Evolutionary conservation across 192 early-diverging fungal species (phyloP).

Genomic region (Phlyctochytrium arcticum): DNA sequence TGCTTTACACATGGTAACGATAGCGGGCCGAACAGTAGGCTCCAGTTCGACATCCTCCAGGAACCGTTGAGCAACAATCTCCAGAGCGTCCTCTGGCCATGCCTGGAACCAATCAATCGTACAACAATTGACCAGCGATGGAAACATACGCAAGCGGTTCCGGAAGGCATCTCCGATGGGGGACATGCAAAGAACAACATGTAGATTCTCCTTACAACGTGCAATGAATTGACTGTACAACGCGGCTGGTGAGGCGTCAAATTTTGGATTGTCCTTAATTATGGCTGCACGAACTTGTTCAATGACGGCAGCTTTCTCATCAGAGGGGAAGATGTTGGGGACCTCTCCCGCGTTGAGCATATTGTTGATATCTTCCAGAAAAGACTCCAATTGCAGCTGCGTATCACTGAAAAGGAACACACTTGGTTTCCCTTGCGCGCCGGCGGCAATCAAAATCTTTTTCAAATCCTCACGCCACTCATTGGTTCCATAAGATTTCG

Average conservation of each 20-base stretch:
- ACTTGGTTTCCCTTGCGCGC: conserved; percentile 46
- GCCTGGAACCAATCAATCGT: conserved; percentile 65
- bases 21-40: conserved; percentile 35
- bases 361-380: conserved; percentile 62
- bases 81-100: conserved; percentile 59
- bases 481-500: conserved; percentile 53
- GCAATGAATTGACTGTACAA: conserved; percentile 54
- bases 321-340: conserved; percentile 54
- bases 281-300: conserved; percentile 49
- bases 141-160: conserved; percentile 56
- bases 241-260: conserved; percentile 49
- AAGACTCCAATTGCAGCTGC: conserved; percentile 51
- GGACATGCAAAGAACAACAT: conserved; percentile 58
- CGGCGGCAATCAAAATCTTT: conserved; percentile 49
- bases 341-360: conserved; percentile 63
- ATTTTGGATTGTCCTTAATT: conserved; percentile 48
- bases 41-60: conserved; percentile 54
- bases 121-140: conserved; percentile 58
- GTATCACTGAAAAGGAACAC: conserved; percentile 61
- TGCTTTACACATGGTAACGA: conserved; percentile 55
- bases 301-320: conserved; percentile 55
- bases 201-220: conserved; percentile 57
- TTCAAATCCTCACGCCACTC: conserved; percentile 61
- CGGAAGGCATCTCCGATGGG: conserved; percentile 60
- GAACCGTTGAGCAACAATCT: conserved; percentile 54